Conservation (phyloP, 2,329 filamentous ascomycete genomes). For the Emergomyces orientalis region DNA sequence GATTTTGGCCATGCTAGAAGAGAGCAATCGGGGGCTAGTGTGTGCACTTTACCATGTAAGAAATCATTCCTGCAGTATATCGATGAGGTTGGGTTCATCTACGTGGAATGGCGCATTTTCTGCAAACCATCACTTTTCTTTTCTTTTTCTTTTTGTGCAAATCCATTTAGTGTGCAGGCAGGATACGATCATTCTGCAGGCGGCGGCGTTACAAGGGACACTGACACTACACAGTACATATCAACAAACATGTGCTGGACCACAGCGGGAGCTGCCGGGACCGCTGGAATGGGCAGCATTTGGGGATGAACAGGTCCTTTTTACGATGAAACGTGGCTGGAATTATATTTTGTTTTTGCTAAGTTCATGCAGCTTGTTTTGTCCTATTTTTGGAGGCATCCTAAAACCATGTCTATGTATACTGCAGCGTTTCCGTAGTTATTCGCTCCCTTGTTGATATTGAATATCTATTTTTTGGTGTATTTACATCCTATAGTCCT, state of each 20-base stretch:
- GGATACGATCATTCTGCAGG: slow-evolving; percentile 6
- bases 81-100: neutral
- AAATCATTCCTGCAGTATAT: neutral
- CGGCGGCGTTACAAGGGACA: slow-evolving; percentile 6
- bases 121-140: neutral
- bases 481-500: neutral
- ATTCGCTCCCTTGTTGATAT: neutral
- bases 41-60: neutral
- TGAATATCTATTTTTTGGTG: neutral
- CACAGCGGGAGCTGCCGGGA: slow-evolving; percentile 10
- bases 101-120: neutral
- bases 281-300: slow-evolving; percentile 14
- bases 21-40: neutral
- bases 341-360: slow-evolving; percentile 8
- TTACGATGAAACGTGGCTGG: slow-evolving; percentile 7
- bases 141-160: neutral
- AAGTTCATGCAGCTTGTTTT: slow-evolving; percentile 1
- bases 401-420: neutral
- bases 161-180: slow-evolving; percentile 2
- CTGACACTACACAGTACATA: neutral
- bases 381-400: slow-evolving; percentile 8
- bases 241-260: neutral
- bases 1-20: neutral
- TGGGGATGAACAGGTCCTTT: neutral
- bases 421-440: neutral